Evolutionary conservation across 163 green algal genomes (phyloP), one percentile per base, ranked within the genome.

Genomic region (Chloroidium sp.): DNA sequence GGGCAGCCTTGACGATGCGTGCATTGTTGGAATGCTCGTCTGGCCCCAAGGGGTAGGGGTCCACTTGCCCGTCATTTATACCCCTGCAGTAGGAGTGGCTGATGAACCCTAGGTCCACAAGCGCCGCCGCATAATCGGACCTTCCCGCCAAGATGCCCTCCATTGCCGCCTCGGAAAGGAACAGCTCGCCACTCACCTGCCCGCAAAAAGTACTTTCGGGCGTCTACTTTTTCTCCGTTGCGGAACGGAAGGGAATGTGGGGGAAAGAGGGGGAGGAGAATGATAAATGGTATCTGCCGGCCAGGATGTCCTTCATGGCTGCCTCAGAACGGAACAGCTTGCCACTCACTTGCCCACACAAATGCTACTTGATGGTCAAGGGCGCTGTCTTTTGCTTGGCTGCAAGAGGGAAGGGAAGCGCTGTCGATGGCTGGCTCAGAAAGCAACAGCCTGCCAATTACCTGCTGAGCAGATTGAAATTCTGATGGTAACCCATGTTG

Each of bases 1-100:
- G 84, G 0, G 91, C 93, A 0, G 94, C 93, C 84, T 98, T 98
- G 69, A 98, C 84, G 74, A 98, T 87, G 59, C 94, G 88, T 4
- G 87, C 90, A 80, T 94, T 94, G 78, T 58, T 36, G 58, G 76
- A 81, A 1, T 74, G 74, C 0, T 67, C 68, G 2, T 84, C 80
- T 68, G 10, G 60, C 2, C 14, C 61, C 61, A 12, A 60, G 75
- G 64, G 10, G 59, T 68, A 13, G 58, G 76, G 36, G n/a, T 61
- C 14, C 61, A 4, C 2, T 61, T 4, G 4, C 1, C 57, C 4
- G 58, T 62, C 75, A 2, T 57, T 61, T 13, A 68, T 62, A 64
- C 59, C 69, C 59, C 62, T n/a, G 4, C 69, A 62, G 77, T 92
- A 93, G 14, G 59, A 76, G 0, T 59, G 14, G 0, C 85, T 86